Evolutionary conservation across 2,329 filamentous ascomycete genomes (phyloP).

Genomic region (Mycosphaerelloides madeirae): DNA sequence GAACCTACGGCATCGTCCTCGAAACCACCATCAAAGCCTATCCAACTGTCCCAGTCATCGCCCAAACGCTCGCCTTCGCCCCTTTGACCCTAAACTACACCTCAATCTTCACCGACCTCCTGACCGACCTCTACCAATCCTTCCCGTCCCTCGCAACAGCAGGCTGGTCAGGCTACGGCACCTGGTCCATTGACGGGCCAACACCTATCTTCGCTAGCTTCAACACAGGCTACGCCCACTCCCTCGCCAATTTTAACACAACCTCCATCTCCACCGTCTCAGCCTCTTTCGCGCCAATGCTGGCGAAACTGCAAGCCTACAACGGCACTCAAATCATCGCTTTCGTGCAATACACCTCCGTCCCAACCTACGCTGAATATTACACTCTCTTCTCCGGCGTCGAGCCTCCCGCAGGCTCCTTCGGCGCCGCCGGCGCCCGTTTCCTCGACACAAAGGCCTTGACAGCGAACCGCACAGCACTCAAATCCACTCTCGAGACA

Average conservation of each 20-base stretch:
- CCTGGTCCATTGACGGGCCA: conserved; percentile 24
- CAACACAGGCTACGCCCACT: conserved; percentile 27
- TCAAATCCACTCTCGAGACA: conserved; percentile 17
- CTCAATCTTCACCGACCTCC: conserved; percentile 21
- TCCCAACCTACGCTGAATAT: conserved; percentile 25
- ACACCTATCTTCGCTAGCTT: conserved; percentile 21
- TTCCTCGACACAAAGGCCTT: conserved; percentile 18
- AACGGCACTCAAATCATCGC: conserved; percentile 28
- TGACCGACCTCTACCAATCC: conserved; percentile 23
- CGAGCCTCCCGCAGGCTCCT: conserved; percentile 16
- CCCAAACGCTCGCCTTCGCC: conserved; percentile 26
- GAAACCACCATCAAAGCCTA: conserved; percentile 18
- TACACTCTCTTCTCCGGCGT: conserved; percentile 24
- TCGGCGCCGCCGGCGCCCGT: conserved; percentile 19
- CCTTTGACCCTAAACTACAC: conserved; percentile 16
- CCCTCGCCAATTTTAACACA: conserved; percentile 24
- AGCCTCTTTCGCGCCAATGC: conserved; percentile 18
- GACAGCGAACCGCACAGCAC: conserved; percentile 10
- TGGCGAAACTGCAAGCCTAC: conserved; percentile 17
- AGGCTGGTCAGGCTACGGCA: conserved; percentile 31
- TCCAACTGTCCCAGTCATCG: conserved; percentile 13
- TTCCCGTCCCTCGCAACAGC: conserved; percentile 26
- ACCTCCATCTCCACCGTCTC: conserved; percentile 16
- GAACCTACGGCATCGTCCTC: conserved; percentile 38
- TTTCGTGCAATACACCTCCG: conserved; percentile 21